Conservation (phyloP, 148 eudicot species). For the Nepenthes mirabilis region DNA sequence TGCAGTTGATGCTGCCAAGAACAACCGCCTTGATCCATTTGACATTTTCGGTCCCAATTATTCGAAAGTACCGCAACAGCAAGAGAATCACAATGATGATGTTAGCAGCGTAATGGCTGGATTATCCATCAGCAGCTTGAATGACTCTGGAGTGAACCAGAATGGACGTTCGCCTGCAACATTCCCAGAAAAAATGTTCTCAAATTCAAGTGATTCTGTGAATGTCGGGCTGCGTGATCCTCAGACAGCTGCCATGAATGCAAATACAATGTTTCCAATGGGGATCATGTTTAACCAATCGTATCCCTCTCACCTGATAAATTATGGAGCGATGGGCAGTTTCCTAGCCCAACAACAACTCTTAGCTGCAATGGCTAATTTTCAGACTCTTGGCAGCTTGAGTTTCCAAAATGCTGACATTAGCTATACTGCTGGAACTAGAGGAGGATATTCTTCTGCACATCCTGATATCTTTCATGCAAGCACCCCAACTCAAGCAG, state of each 20-base stretch:
- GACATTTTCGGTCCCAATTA: conserved; percentile 43
- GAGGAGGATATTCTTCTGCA: conserved; percentile 32
- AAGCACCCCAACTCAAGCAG: conserved; percentile 38
- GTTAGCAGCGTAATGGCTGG: conserved; percentile 48
- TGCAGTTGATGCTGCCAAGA: conserved; percentile 17
- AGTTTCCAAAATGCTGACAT: conserved; percentile 34
- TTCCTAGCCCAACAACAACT: conserved; percentile 71
- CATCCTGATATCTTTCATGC: conserved; percentile 85
- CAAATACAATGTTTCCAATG: conserved; percentile 44
- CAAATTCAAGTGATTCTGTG: conserved; percentile 18
- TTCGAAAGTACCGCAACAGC: conserved; percentile 26
- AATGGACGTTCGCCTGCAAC: conserved; percentile 18
- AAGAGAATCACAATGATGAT: conserved; percentile 17
- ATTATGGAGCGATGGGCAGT: conserved; percentile 56
- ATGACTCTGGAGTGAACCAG: conserved; percentile 22
- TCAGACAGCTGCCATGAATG: conserved; percentile 29
- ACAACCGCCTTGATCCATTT: conserved; percentile 32
- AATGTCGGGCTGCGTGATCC: conserved; percentile 22
- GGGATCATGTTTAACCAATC: conserved; percentile 58
- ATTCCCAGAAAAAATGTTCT: conserved; percentile 19
- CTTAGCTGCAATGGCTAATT: conserved; percentile 78
- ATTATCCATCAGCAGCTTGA: conserved; percentile 37
- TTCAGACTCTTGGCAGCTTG: conserved; percentile 51
- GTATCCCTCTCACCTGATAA: conserved; percentile 48
- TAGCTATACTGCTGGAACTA: conserved; percentile 28